Conservation (phyloP, 2,329 filamentous ascomycete species). For the Colletotrichum brevisporum region DNA sequence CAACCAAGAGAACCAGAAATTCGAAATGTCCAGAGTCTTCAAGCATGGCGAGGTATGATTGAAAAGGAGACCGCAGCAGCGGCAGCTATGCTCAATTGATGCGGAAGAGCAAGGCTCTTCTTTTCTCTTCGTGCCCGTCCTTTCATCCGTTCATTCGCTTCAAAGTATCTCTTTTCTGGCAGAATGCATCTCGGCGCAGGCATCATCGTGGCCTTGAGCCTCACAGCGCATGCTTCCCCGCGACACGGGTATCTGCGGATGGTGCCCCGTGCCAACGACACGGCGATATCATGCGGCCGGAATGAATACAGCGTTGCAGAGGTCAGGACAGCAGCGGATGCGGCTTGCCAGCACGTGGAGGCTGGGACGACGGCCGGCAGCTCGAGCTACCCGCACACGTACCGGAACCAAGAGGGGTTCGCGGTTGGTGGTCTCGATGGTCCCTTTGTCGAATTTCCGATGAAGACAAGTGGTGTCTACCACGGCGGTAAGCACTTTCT, state of each 20-base stretch:
- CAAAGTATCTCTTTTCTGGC: neutral
- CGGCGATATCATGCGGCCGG: slow-evolving; percentile 61
- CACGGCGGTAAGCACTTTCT: slow-evolving; percentile 62
- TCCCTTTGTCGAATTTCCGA: slow-evolving; percentile 76
- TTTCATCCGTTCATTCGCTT: neutral
- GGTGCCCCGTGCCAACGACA: slow-evolving; percentile 14
- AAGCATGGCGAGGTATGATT: neutral
- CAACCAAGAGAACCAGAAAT: neutral
- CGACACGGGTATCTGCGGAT: slow-evolving; percentile 55
- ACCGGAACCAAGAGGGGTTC: slow-evolving; percentile 75
- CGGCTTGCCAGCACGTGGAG: slow-evolving; percentile 66
- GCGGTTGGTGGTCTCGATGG: slow-evolving; percentile 66
- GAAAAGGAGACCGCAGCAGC: slow-evolving; percentile 3
- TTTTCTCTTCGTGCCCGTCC: neutral
- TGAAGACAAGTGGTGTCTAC: slow-evolving; percentile 66
- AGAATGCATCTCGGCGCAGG: slow-evolving; percentile 30
- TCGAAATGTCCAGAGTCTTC: neutral
- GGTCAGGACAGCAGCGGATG: slow-evolving; percentile 63
- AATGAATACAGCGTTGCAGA: slow-evolving; percentile 65
- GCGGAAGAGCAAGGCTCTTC: neutral
- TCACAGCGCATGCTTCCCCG: slow-evolving; percentile 36
- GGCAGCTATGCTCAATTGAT: neutral
- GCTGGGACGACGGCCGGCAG: slow-evolving; percentile 53
- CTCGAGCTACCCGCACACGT: slow-evolving; percentile 68
- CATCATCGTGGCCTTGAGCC: slow-evolving; percentile 28